A percentile compares a stretch with the other conserved stretches of the same genome.
phyloP scores from a whole-genome alignment of 2,329 filamentous ascomycete genomes.

The Venturia carpophila region DNA sequence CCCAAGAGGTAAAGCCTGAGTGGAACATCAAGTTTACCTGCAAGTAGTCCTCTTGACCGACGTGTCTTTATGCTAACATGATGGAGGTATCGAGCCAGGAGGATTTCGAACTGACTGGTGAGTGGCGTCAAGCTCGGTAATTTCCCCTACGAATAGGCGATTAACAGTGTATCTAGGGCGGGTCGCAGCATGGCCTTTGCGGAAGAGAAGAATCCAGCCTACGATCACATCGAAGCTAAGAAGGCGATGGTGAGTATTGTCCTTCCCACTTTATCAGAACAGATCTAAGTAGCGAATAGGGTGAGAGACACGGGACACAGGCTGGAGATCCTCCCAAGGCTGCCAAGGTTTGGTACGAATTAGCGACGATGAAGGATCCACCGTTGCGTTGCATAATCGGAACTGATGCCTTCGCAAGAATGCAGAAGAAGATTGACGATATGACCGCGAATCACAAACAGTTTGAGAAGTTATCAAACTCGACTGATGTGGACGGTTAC shows the following conservation, averaged over 20 bases:
- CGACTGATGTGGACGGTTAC: slow-evolving; percentile 40
- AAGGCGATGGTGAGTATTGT: slow-evolving; percentile 27
- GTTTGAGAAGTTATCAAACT: slow-evolving; percentile 44
- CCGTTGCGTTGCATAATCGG: slow-evolving; percentile 48
- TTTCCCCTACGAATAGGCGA: neutral
- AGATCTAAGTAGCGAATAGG: slow-evolving; percentile 3
- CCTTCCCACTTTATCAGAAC: neutral
- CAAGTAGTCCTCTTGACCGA: slow-evolving; percentile 28
- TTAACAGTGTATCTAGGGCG: slow-evolving; percentile 18
- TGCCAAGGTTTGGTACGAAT: slow-evolving; percentile 46
- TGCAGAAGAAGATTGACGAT: slow-evolving; percentile 45
- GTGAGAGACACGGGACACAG: slow-evolving; percentile 36
- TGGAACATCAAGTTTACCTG: slow-evolving; percentile 41
- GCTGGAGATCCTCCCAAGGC: slow-evolving; percentile 46
- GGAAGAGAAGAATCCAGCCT: slow-evolving; percentile 37
- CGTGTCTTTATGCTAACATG: neutral
- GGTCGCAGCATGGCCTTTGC: slow-evolving; percentile 42
- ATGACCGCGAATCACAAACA: slow-evolving; percentile 43
- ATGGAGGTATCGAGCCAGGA: slow-evolving; percentile 23
- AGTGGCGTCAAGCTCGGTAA: slow-evolving; percentile 20
- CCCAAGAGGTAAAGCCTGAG: slow-evolving; percentile 38
- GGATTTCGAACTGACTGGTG: slow-evolving; percentile 40
- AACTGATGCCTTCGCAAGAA: slow-evolving; percentile 43
- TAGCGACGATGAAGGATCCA: slow-evolving; percentile 45
- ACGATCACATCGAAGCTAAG: slow-evolving; percentile 42